A percentile compares a stretch with the other conserved stretches of the same genome.
These are phyloP conservation scores for Graphilbum ipis-grandicollis DNA, from an alignment of 2,329 filamentous ascomycete genomes.

Conservation along the genomic window DNA sequence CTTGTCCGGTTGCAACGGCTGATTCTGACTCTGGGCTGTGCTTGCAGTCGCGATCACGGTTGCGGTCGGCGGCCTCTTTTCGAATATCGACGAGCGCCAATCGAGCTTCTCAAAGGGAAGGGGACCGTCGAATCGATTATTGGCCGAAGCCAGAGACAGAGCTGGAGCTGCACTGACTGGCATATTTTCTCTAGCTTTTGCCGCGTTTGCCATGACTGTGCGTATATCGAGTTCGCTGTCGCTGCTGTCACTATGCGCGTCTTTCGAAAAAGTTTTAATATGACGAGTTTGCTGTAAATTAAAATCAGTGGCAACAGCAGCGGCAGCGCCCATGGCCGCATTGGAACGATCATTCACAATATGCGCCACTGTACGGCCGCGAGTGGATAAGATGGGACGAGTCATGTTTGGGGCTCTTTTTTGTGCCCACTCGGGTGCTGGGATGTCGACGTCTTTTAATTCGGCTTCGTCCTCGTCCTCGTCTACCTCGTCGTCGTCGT, in stretches of 20 bases:
- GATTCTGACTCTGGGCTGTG: conserved; percentile 3
- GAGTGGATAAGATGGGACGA: conserved; percentile 31
- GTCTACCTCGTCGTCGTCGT: conserved; percentile 18
- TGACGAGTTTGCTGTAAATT: background rate
- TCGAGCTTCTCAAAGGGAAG: conserved; percentile 82
- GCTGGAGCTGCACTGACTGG: conserved; percentile 7
- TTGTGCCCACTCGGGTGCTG: conserved; percentile 38
- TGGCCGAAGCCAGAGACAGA: conserved; percentile 32
- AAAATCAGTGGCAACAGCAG: background rate
- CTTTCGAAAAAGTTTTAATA: background rate
- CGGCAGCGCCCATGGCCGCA: conserved; percentile 27
- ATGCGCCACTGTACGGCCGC: conserved; percentile 49
- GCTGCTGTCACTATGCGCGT: conserved; percentile 33
- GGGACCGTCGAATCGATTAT: conserved; percentile 56
- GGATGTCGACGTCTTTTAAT: conserved; percentile 35
- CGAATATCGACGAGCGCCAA: conserved; percentile 41
- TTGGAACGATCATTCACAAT: conserved; percentile 59
- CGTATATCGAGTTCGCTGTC: conserved; percentile 71
- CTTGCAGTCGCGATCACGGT: conserved; percentile 3
- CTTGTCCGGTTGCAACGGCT: no score
- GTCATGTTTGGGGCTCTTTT: conserved; percentile 30
- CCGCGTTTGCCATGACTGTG: conserved; percentile 53
- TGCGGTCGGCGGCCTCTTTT: conserved; percentile 17
- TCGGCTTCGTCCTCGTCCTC: conserved; percentile 9
- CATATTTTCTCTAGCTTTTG: conserved; percentile 35